Evolutionary conservation across 768 basidiomycete species (phyloP).

Genomic region (Lentinula edodes): DNA sequence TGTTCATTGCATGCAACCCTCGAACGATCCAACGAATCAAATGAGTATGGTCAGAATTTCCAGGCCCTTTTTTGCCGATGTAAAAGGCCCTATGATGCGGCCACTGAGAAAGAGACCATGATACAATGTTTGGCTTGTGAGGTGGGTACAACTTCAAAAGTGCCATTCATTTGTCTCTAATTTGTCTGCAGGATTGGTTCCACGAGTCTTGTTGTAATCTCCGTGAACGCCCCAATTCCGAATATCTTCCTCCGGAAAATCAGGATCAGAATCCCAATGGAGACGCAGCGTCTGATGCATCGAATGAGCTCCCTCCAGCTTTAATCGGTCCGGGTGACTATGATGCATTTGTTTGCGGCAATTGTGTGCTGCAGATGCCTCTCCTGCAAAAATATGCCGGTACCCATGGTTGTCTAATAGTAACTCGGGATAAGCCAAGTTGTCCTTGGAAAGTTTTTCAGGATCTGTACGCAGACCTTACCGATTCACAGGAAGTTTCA

Average conservation of each 20-base stretch:
- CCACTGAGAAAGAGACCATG: conserved; percentile 78
- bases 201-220: conserved; percentile 87
- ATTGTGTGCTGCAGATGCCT: conserved; percentile 55
- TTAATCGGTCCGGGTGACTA: conserved; percentile 66
- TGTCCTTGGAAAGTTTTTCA: conserved; percentile 48
- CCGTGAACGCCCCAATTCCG: conserved; percentile 54
- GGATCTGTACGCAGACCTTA: conserved; percentile 19
- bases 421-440: conserved; percentile 43
- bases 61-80: conserved; percentile 70
- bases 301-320: conserved; percentile 60
- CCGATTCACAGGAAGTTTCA: conserved; percentile 16
- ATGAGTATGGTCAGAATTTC: conserved; percentile 75
- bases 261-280: conserved; percentile 15
- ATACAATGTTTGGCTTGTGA: conserved; percentile 85
- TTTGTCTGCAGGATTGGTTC: conserved; percentile 69
- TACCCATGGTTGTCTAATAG: conserved; percentile 60
- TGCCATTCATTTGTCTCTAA: conserved; percentile 2
- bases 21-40: conserved; percentile 53
- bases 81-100: conserved; percentile 62
- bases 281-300: conserved; percentile 51
- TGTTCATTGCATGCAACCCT: conserved; percentile 56
- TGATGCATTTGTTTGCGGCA: conserved; percentile 68
- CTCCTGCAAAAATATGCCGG: conserved; percentile 61
- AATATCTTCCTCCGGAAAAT: conserved; percentile 31
- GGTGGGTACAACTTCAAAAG: conserved; percentile 37